Conservation (phyloP, 352 stramenopile species). For the Aphanomyces astaci region DNA sequence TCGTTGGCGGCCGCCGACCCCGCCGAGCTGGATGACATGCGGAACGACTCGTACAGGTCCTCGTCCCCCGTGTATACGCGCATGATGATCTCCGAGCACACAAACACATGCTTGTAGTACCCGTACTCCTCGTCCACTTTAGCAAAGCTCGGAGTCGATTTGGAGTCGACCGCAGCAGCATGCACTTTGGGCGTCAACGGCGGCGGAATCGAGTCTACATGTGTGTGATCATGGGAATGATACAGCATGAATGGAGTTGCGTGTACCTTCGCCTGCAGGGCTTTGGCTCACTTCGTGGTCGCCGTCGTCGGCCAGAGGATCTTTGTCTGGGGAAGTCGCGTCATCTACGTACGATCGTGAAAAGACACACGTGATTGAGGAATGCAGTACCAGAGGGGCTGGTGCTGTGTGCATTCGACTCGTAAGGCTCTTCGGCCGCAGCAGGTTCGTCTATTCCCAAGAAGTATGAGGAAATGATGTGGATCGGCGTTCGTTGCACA, state of each 20-base stretch:
- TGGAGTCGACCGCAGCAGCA: background rate
- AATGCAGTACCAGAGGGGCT: background rate
- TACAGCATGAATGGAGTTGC: background rate
- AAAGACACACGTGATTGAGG: background rate
- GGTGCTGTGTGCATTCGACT: background rate
- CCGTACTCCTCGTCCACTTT: constrained; percentile 83
- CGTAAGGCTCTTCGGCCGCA: constrained; percentile 2
- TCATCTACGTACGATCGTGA: background rate
- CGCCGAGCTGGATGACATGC: constrained; percentile 60
- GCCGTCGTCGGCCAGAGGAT: background rate
- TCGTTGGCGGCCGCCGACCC: constrained; percentile 40
- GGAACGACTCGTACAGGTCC: constrained; percentile 81
- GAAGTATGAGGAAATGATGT: background rate
- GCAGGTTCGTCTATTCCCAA: background rate
- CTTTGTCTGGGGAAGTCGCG: background rate
- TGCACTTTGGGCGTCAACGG: constrained; percentile 8
- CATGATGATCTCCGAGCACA: constrained; percentile 88
- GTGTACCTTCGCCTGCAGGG: constrained; percentile 8
- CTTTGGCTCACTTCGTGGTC: background rate
- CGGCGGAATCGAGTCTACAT: constrained; percentile 3
- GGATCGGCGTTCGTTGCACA: background rate
- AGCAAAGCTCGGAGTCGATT: too few species aligned
- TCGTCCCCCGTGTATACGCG: constrained; percentile 84
- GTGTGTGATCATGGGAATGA: too few species aligned
- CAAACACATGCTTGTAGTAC: constrained; percentile 84